Evolutionary conservation across 179 eudicot genomes (phyloP), one percentile per base, ranked within the genome.

Genomic region (Silene noctiflora): DNA sequence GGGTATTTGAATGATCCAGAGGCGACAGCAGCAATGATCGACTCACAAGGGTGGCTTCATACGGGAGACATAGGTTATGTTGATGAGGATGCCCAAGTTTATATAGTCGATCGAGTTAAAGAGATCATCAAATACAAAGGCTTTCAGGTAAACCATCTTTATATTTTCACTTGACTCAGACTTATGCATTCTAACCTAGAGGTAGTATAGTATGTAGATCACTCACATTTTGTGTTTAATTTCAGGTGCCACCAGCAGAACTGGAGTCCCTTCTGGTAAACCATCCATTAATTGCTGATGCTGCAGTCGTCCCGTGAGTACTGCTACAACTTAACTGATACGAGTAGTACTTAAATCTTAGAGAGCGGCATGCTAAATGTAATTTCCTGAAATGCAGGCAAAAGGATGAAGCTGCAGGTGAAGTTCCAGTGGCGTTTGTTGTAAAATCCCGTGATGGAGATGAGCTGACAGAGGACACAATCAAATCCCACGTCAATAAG

Each of bases 71-170:
- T 94, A 65, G 89, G 96, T 69, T 94, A 91, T 60, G 87, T 94
- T 59, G 95, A 92, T 77, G 89, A 87, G 16, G 93, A 92, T 31
- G 88, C 88, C 3, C 89, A 83, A 73, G 82, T 92, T 4, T 92
- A 83, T 72, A 82, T 94, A 20, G 97, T 92, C 1, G 98, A 92
- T 65, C 65, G 97, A 68, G 87, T 92, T 13, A 94, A 94, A 80
- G 97, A 94, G 86, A 87, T 92, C 79, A 94, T 94, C 88, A 94
- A 94, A 83, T 89, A 84, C 84, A 94, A 94, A 70, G 98, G 98
- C 29, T 94, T 87, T 72, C 51, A 46, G 51, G 51, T 7, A 46
- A 0, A 1, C 48, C 48, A 1, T 10, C 48, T 42, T 39, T 39
- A 42, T 42, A 12, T 42, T 13, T 39, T 39, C 4, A 39, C 44